These are phyloP conservation scores for Ceratocystiopsis minuta DNA, from an alignment of 2,329 filamentous ascomycete species.

Conservation along the genomic window DNA sequence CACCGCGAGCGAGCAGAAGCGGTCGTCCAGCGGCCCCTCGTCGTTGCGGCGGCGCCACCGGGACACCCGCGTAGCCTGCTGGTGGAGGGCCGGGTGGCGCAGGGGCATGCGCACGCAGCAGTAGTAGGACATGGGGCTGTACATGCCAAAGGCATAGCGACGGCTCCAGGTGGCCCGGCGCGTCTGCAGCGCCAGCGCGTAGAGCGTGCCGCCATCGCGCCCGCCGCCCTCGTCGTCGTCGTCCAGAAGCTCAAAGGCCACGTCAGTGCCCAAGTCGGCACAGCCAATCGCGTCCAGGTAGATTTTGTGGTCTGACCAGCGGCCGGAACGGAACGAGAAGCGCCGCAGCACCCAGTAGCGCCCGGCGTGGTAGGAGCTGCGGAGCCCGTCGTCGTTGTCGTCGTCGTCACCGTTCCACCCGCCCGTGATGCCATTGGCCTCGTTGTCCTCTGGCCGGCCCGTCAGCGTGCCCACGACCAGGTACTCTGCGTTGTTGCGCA, in stretches of 20 bases:
- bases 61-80: constrained; percentile 24
- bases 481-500: constrained; percentile 41
- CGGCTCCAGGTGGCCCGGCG: background rate
- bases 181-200: no score
- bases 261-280: no score
- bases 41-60: constrained; percentile 49
- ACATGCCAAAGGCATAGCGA: background rate
- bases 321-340: no score
- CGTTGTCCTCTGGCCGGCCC: background rate
- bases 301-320: no score
- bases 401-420: background rate
- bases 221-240: background rate
- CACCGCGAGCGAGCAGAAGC: constrained; percentile 51
- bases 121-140: constrained; percentile 35
- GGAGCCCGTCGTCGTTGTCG: background rate
- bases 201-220: no score
- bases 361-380: no score
- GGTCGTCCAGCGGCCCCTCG: constrained; percentile 56
- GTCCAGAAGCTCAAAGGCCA: no score
- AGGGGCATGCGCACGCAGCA: constrained; percentile 46
- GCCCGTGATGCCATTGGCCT: background rate
- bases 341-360: no score
- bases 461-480: constrained; percentile 43
- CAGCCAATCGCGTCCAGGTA: no score
- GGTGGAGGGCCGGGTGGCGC: constrained; percentile 18